These are phyloP conservation scores for Strobilomyces dryophilus DNA, from an alignment of 768 basidiomycete species.

Conservation along the genomic window DNA sequence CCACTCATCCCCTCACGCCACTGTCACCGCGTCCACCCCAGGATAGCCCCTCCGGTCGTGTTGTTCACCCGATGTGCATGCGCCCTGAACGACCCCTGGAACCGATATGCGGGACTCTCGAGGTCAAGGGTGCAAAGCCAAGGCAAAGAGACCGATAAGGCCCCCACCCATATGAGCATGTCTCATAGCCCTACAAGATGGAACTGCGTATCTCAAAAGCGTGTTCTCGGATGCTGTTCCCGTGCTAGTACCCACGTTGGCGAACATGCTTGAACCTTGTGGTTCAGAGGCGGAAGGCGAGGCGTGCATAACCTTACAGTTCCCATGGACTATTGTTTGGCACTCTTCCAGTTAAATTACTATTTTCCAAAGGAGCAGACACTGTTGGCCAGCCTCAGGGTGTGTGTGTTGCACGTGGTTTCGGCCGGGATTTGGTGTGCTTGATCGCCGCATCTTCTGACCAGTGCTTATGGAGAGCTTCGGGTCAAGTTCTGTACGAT, in stretches of 20 bases:
- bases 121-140: conserved; percentile 16
- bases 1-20: conserved; percentile 63
- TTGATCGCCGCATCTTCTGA: too few species aligned
- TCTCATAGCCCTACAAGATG: conserved; percentile 68
- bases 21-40: conserved; percentile 47
- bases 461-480: too few species aligned
- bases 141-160: conserved; percentile 43
- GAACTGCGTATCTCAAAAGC: conserved; percentile 70
- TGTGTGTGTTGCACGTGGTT: too few species aligned
- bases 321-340: too few species aligned
- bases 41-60: conserved; percentile 68
- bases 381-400: too few species aligned
- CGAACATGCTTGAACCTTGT: neutral
- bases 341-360: too few species aligned
- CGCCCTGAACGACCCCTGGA: conserved; percentile 61
- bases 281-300: too few species aligned
- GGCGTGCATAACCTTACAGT: too few species aligned
- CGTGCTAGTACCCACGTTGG: neutral
- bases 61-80: conserved; percentile 66
- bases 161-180: conserved; percentile 55
- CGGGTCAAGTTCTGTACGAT: too few species aligned
- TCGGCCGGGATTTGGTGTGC: too few species aligned
- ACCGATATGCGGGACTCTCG: conserved; percentile 10
- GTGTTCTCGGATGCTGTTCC: conserved; percentile 50
- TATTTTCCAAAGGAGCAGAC: too few species aligned